Base-by-base conservation (phyloP, 495 filamentous ascomycete genomes). In the Hypomontagnella submonticulosa region DNA sequence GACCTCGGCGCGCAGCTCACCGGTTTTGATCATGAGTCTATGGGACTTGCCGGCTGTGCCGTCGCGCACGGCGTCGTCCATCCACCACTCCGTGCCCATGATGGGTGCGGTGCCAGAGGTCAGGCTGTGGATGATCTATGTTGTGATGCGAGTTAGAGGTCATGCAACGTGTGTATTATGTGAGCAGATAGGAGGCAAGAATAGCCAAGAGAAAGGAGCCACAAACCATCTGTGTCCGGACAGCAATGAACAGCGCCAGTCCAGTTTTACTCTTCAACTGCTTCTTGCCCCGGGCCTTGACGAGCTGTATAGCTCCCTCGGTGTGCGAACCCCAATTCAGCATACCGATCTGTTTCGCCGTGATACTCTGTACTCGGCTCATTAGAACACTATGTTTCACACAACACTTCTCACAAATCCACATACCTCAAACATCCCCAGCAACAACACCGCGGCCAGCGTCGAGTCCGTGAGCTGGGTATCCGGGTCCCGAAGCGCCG, bases 351-450 rank as follows among this genome's bases (percentile, higher is more conserved):
- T 80, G 75, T 41, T 74, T 79, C 1, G 81, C 77, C 12, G 80
- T 75, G 23, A 85, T 80, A 43, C 77, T 83, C 77, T 81, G 33
- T 12, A 43, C 37, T 4, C 4, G 2, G 0, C 4, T 13, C 53
- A 9, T 49, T 55, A 67, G 56, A 20, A 44, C 61, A 3, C 11
- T 13, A 30, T 52, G 27, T n/a, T 27, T 6, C 23, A 27, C 3
- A 6, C 6, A 27, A 27, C 23, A 27, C 6, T 27, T 27, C 23
- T 27, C 44, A 18, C 10, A 44, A 33, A 13, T 13, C n/a, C 3
- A 73, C 76, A 38, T 64, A 88, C 86, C 81, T 90, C 88, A 57
- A 86, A 90, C n/a, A 86, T 81, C 0, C 84, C 85, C 41, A 90
- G 74, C 23, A 89, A 67, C 37, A 91, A 73, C 18, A 90, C 83